Percentiles rank a stretch among this genome's conserved stretches.
phyloP scores from a whole-genome alignment of 202 grass and related monocot species.

The Cymbopogon flexuosus region DNA sequence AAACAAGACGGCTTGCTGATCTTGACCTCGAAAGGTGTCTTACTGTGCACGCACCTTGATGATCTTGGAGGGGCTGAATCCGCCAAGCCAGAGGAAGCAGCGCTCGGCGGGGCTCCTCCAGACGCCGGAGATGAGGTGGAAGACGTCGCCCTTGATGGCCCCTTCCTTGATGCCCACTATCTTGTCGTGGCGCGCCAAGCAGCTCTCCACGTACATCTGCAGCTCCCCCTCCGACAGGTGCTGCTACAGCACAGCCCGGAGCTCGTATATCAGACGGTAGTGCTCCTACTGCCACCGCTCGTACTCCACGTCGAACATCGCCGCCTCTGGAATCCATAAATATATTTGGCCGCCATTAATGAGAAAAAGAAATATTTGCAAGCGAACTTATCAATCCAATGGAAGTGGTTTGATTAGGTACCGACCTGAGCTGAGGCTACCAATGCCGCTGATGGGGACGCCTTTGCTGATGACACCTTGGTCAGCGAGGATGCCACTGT shows the following conservation, averaged over 20 bases:
- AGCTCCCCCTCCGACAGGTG: constrained; percentile 70
- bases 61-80: constrained; percentile 82
- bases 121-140: constrained; percentile 88
- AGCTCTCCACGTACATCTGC: constrained; percentile 83
- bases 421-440: constrained; percentile 52
- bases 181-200: constrained; percentile 76
- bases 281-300: constrained; percentile 82
- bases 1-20: too few species aligned
- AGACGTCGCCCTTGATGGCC: constrained; percentile 70
- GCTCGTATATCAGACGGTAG: constrained; percentile 71
- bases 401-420: neutral
- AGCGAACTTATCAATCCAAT: neutral
- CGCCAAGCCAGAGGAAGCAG: constrained; percentile 96
- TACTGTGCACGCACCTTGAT: constrained; percentile 59
- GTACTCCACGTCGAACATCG: constrained; percentile 84
- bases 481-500: constrained; percentile 45
- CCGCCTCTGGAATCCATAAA: constrained; percentile 33
- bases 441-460: constrained; percentile 46
- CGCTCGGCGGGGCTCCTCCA: constrained; percentile 84
- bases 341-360: neutral
- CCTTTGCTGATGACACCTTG: constrained; percentile 51
- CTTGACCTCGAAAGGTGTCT: neutral
- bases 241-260: constrained; percentile 75
- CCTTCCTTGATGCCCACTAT: constrained; percentile 60
- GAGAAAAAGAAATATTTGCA: neutral